These are phyloP conservation scores for Cucurbitaria berberidis DNA, from an alignment of 2,329 filamentous ascomycete species.

Conservation along the genomic window DNA sequence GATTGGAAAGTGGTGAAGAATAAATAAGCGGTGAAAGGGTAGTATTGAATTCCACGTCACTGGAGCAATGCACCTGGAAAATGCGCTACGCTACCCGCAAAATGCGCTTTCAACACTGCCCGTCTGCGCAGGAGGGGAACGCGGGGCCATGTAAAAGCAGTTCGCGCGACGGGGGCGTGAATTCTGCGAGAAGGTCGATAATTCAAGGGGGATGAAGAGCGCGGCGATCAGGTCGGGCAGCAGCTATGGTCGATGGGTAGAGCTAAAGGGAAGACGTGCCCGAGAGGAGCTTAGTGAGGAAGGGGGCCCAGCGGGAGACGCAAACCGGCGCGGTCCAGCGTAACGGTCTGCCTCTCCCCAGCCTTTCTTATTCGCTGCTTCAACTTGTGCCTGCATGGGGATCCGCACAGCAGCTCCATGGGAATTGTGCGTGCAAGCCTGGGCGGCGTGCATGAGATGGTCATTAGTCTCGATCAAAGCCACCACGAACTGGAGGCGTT, in stretches of 20 bases:
- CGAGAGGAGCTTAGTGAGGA: conserved; percentile 13
- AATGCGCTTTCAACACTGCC: conserved; percentile 2
- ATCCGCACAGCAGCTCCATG: not conserved
- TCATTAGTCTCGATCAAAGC: conserved; percentile 9
- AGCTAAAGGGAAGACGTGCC: conserved; percentile 12
- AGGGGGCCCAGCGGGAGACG: conserved; percentile 16
- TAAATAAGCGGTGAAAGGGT: conserved; percentile 27
- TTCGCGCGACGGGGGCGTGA: not conserved
- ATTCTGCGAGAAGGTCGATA: conserved; percentile 1
- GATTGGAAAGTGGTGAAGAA: conserved; percentile 5
- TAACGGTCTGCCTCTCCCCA: conserved; percentile 14
- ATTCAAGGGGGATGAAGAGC: conserved; percentile 12
- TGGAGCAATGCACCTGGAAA: conserved; percentile 11
- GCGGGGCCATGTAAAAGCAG: not conserved
- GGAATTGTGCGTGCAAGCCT: conserved; percentile 5
- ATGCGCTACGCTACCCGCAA: conserved; percentile 9
- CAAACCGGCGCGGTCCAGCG: conserved; percentile 17
- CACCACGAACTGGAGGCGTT: conserved; percentile 10
- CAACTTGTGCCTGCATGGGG: conserved; percentile 10
- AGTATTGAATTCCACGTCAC: conserved; percentile 33
- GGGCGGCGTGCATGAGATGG: conserved; percentile 21
- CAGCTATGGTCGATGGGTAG: conserved; percentile 10
- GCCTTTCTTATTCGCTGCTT: conserved; percentile 20
- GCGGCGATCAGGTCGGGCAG: conserved; percentile 15
- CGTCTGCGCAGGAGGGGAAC: not conserved